Evolutionary conservation across 179 eudicot genomes (phyloP).

Genomic region (Beta lomatogona): DNA sequence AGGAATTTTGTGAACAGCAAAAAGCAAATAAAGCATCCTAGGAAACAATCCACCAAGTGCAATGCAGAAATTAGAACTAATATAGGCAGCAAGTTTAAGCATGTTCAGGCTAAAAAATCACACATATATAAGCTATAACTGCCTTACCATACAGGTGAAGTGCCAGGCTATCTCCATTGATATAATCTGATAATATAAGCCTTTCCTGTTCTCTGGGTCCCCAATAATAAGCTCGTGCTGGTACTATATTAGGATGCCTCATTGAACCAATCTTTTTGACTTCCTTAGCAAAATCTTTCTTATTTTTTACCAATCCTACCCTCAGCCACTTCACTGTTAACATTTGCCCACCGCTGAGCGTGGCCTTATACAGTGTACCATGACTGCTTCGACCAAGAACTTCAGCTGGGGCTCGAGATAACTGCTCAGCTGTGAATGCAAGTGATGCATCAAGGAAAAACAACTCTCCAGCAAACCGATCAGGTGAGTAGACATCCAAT

Average conservation of each 20-base stretch:
- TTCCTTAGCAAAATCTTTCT: conserved; percentile 92
- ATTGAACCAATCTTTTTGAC: conserved; percentile 72
- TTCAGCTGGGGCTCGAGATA: conserved; percentile 97
- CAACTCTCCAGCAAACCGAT: conserved; percentile 88
- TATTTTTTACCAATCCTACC: conserved; percentile 80
- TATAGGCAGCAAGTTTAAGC: background rate
- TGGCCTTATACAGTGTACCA: conserved; percentile 91
- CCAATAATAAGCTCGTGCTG: conserved; percentile 89
- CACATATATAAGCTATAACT: background rate
- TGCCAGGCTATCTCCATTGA: conserved; percentile 79
- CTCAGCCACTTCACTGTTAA: conserved; percentile 93
- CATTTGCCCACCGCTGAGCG: conserved; percentile 67
- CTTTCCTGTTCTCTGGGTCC: conserved; percentile 97
- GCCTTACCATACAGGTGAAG: conserved; percentile 89
- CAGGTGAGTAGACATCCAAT: conserved; percentile 84
- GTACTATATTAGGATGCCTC: conserved; percentile 69
- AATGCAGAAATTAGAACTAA: background rate
- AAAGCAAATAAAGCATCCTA: background rate
- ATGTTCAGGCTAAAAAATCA: background rate
- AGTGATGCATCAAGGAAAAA: conserved; percentile 68
- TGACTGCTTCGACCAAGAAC: conserved; percentile 95
- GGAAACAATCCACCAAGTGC: background rate
- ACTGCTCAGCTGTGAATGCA: conserved; percentile 77
- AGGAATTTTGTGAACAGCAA: background rate
- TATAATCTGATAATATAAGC: conserved; percentile 79